Conservation (phyloP, 1,139 yeast genomes). For the Magnusiomyces clavatus region DNA sequence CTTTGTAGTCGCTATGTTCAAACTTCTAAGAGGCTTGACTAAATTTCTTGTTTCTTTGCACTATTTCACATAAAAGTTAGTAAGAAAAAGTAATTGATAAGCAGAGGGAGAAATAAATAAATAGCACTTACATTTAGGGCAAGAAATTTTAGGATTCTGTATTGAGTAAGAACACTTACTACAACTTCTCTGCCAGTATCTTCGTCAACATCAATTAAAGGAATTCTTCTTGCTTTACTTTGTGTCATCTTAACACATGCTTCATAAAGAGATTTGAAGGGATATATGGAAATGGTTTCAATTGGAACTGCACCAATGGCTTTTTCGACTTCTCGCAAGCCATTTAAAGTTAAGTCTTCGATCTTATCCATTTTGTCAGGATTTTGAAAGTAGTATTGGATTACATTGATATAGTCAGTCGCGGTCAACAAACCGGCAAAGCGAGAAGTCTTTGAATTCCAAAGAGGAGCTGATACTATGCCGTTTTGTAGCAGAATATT, state of each 20-base stretch:
- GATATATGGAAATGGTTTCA: conserved; percentile 85
- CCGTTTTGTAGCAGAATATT: conserved; percentile 87
- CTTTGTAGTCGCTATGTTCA: conserved; percentile 54
- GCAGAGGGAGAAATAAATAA: background rate
- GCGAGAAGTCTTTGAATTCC: conserved; percentile 84
- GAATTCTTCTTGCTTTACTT: conserved; percentile 87
- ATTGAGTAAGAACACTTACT: conserved; percentile 91
- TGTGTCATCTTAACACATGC: conserved; percentile 92
- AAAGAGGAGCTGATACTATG: conserved; percentile 92
- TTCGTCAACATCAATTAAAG: conserved; percentile 89
- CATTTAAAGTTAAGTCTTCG: conserved; percentile 79
- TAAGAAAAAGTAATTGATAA: background rate
- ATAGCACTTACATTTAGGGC: conserved; percentile 50
- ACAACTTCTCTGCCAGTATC: conserved; percentile 90
- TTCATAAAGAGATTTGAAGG: conserved; percentile 81
- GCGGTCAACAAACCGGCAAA: conserved; percentile 94
- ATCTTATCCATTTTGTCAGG: conserved; percentile 89
- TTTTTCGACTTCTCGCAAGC: conserved; percentile 71
- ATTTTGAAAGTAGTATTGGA: conserved; percentile 86
- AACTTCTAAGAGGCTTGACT: conserved; percentile 62
- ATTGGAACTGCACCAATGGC: conserved; percentile 84
- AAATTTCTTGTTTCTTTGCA: conserved; percentile 91
- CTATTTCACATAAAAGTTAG: background rate
- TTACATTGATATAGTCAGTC: conserved; percentile 88
- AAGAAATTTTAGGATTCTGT: conserved; percentile 90